A percentile compares a stretch with the other conserved stretches of the same genome.
phyloP scores from a whole-genome alignment of 179 eudicot species.

The Actinidia arguta region DNA sequence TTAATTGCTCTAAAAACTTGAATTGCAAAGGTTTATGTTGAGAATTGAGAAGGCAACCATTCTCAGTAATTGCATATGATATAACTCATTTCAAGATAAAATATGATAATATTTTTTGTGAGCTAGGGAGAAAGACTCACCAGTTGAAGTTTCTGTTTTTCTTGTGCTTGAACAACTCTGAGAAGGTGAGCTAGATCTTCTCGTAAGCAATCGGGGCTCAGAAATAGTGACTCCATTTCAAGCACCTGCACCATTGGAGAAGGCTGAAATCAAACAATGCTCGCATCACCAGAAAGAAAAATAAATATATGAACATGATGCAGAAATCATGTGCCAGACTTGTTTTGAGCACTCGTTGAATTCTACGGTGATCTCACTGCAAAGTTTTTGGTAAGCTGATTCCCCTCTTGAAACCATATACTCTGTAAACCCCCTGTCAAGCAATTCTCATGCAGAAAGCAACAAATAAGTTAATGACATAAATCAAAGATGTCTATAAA shows the following conservation, averaged over 20 bases:
- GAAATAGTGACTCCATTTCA: slow-evolving; percentile 74
- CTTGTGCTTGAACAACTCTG: slow-evolving; percentile 76
- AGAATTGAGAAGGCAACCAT: not conserved
- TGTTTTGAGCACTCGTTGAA: slow-evolving; percentile 91
- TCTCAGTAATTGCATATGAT: not conserved
- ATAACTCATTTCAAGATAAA: not conserved
- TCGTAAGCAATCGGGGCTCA: slow-evolving; percentile 71
- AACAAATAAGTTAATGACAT: not conserved
- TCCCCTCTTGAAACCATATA: slow-evolving; percentile 79
- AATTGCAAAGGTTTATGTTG: not conserved
- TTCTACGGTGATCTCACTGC: slow-evolving; percentile 81
- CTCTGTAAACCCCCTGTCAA: slow-evolving; percentile 81
- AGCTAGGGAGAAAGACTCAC: slow-evolving; percentile 41
- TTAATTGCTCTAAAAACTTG: not conserved
- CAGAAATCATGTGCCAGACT: slow-evolving; percentile 43
- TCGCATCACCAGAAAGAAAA: not conserved
- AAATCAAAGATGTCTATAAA: not conserved
- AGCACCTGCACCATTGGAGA: slow-evolving; percentile 58
- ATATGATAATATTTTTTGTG: not conserved
- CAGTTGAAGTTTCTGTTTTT: slow-evolving; percentile 85
- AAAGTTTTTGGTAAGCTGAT: slow-evolving; percentile 83
- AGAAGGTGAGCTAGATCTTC: slow-evolving; percentile 75
- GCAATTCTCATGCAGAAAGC: slow-evolving; percentile 2
- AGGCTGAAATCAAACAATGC: not conserved
- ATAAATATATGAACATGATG: not conserved